Evolutionary conservation across 106 monocot species (phyloP).

Genomic region (Acorus calamus): DNA sequence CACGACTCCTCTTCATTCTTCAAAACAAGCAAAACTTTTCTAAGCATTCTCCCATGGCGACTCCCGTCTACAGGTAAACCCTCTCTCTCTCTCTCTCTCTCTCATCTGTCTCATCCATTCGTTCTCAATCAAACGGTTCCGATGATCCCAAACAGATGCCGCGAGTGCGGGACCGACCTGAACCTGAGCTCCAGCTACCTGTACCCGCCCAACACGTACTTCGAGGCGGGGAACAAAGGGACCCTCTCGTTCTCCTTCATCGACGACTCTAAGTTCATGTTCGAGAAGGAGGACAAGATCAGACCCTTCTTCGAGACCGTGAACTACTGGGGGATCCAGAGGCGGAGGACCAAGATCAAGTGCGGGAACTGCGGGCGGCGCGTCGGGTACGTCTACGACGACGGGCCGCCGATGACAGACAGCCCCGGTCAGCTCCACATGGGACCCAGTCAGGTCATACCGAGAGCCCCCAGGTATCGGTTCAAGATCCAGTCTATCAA

Average conservation of each 20-base stretch:
- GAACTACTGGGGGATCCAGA: constrained; percentile 94
- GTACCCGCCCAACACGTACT: constrained; percentile 68
- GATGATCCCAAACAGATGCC: constrained; percentile 28
- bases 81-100: neutral
- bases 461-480: constrained; percentile 60
- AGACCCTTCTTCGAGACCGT: constrained; percentile 86
- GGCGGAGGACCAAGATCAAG: constrained; percentile 50
- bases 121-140: neutral
- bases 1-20: too few relatives aligned
- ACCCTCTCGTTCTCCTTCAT: constrained; percentile 86
- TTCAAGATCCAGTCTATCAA: constrained; percentile 64
- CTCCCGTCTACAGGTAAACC: constrained; percentile 4
- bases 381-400: constrained; percentile 81
- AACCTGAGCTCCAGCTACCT: constrained; percentile 54
- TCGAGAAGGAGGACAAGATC: constrained; percentile 65
- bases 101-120: neutral
- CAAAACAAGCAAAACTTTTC: too few relatives aligned
- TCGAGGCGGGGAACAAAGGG: constrained; percentile 90
- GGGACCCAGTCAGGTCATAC: constrained; percentile 88
- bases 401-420: constrained; percentile 72
- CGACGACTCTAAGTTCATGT: constrained; percentile 74
- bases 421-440: constrained; percentile 83
- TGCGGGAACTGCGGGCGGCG: constrained; percentile 68
- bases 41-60: constrained; percentile 1
- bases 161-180: constrained; percentile 56